A percentile compares a stretch with the other conserved stretches of the same genome.
Evolutionary conservation across 352 stramenopile species (phyloP).

Genomic region (Globisporangium ultimum): DNA sequence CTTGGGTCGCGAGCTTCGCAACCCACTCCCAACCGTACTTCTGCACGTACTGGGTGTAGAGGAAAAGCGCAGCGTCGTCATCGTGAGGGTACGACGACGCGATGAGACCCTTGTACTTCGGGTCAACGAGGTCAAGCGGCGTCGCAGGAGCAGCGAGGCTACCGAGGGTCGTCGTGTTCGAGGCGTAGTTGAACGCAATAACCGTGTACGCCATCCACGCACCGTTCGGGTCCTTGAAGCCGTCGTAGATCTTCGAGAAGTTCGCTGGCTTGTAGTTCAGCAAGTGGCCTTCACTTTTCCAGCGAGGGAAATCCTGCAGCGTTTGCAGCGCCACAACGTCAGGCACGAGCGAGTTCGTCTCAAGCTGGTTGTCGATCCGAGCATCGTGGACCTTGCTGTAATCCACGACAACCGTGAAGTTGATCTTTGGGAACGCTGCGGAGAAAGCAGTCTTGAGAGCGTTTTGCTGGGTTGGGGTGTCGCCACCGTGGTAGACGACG

Average conservation of each 20-base stretch:
- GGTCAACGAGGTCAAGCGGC: constrained; percentile 25
- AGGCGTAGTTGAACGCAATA: constrained; percentile 45
- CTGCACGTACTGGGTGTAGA: constrained; percentile 40
- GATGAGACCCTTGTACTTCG: constrained; percentile 35
- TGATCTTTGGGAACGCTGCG: constrained; percentile 44
- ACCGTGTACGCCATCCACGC: constrained; percentile 37
- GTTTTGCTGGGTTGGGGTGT: constrained; percentile 27
- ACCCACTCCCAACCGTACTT: constrained; percentile 57
- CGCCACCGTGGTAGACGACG: constrained; percentile 38
- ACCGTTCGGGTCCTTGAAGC: constrained; percentile 27
- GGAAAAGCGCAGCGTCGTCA: constrained; percentile 46
- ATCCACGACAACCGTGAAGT: constrained; percentile 56
- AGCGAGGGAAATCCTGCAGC: constrained; percentile 52
- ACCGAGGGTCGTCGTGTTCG: constrained; percentile 20
- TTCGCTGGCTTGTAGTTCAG: constrained; percentile 52
- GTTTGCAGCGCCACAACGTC: constrained; percentile 47
- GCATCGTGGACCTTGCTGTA: constrained; percentile 40
- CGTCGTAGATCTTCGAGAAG: constrained; percentile 51
- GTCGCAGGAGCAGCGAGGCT: constrained; percentile 14
- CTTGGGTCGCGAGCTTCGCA: constrained; percentile 33
- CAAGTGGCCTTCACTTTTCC: constrained; percentile 33
- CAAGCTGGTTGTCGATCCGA: constrained; percentile 32
- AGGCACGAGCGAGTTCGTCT: constrained; percentile 36
- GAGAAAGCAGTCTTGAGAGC: constrained; percentile 20
- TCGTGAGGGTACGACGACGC: constrained; percentile 47